Evolutionary conservation across 2,329 filamentous ascomycete species (phyloP).

Genomic region (Hymenoscyphus linearis): DNA sequence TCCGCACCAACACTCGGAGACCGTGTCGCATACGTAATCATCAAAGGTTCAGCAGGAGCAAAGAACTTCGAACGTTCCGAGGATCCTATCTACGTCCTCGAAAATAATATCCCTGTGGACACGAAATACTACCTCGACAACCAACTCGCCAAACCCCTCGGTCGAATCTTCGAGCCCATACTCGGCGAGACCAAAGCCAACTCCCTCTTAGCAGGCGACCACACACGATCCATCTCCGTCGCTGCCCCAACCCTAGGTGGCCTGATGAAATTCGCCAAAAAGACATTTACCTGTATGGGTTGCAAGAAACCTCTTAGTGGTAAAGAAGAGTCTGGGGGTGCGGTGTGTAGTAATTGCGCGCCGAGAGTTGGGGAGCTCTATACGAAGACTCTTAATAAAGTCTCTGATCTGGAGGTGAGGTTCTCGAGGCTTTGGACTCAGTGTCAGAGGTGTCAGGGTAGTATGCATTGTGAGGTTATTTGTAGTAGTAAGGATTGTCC

Average conservation of each 20-base stretch:
- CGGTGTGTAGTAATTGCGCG: conserved; percentile 81
- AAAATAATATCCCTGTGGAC: conserved; percentile 96
- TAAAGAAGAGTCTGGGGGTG: conserved; percentile 74
- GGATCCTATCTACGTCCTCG: conserved; percentile 93
- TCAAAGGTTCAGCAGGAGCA: conserved; percentile 81
- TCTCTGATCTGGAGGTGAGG: conserved; percentile 86
- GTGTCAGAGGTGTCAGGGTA: conserved; percentile 95
- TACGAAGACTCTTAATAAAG: conserved; percentile 80
- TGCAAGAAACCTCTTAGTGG: conserved; percentile 92
- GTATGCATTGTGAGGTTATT: conserved; percentile 97
- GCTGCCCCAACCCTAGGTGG: conserved; percentile 88
- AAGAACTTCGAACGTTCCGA: conserved; percentile 98
- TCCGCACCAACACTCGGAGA: conserved; percentile 91
- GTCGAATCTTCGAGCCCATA: conserved; percentile 96
- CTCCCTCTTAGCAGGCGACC: conserved; percentile 81
- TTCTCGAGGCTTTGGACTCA: conserved; percentile 96
- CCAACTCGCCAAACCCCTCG: conserved; percentile 89
- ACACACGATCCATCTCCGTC: conserved; percentile 90
- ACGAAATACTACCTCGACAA: conserved; percentile 99
- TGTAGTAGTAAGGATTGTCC: conserved; percentile 95
- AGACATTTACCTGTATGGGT: conserved; percentile 96
- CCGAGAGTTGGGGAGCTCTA: conserved; percentile 88
- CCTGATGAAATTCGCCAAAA: conserved; percentile 97
- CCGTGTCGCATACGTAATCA: conserved; percentile 96
- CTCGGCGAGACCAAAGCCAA: conserved; percentile 87